phyloP scores from a whole-genome alignment of 106 monocot species.

The Amphibolis antarctica region DNA sequence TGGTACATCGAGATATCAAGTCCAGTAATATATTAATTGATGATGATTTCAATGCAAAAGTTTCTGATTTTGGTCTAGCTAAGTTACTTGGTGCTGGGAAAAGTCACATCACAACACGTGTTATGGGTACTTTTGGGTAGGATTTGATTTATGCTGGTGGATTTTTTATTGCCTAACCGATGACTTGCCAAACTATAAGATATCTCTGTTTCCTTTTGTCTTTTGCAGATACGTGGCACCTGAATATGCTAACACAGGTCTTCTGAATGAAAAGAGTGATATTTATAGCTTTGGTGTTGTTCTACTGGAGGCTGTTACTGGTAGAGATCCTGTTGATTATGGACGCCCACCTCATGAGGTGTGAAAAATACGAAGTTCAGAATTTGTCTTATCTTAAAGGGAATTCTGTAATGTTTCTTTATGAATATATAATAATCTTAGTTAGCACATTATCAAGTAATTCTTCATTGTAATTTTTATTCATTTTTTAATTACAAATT shows the following conservation, averaged over 20 bases:
- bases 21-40: constrained; percentile 65
- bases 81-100: constrained; percentile 64
- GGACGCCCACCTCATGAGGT: constrained; percentile 80
- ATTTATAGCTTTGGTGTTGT: constrained; percentile 95
- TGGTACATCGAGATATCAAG: constrained; percentile 65
- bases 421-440: too few relatives aligned
- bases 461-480: too few relatives aligned
- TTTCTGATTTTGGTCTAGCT: constrained; percentile 67
- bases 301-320: constrained; percentile 81
- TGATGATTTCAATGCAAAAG: too few relatives aligned
- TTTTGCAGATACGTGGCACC: constrained; percentile 85
- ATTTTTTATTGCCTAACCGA: too few relatives aligned
- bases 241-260: constrained; percentile 94
- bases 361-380: not conserved
- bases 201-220: not conserved
- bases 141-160: not conserved
- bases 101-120: constrained; percentile 57
- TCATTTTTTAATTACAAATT: too few relatives aligned
- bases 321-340: constrained; percentile 95
- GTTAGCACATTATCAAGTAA: too few relatives aligned
- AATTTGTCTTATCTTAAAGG: too few relatives aligned
- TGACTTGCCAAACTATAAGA: not conserved
- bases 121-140: constrained; percentile 74
- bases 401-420: too few relatives aligned
- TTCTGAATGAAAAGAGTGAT: constrained; percentile 93